Evolutionary conservation across 352 stramenopile species (phyloP), one percentile per base, ranked within the genome.

Genomic region (Globisporangium lucens): DNA sequence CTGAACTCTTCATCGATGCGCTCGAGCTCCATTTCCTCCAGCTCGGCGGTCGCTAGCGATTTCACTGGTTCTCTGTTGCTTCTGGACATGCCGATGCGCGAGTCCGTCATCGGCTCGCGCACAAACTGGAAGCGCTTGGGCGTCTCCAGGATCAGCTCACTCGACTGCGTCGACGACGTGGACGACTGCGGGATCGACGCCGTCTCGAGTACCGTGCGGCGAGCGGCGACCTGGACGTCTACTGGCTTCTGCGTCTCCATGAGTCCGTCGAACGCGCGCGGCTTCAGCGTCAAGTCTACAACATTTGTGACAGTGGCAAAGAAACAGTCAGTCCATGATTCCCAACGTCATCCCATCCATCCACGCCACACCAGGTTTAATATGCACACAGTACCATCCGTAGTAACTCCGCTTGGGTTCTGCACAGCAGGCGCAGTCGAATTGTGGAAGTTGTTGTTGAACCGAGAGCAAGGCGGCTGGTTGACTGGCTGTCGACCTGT

Each of bases 1-100:
- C 81, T 90, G 74, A 93, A 93, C 70, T 93, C 85, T 63, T 93
- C 85, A 67, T 93, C 85, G 60, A 93, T 89, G 59, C 80, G 75
- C 63, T 93, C 85, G 12, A 91, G 69, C 69, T 93, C 83, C 83
- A 93, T 87, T 27, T 74, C 76, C 53, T 92, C 80, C 15, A 91
- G 71, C 65, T 92, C 85, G 15, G 83, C 77, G 20, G 83, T 78
- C 10, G 82, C 85, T 4, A 78, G 83, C 56, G 85, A 93, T 52
- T 72, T 79, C 27, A n/a, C 52, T 12, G 53, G 57, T 22, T 74
- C 72, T 41, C 8, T 74, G 61, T 35, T 67, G 53, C 61, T 66
- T 56, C 67, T 70, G 65, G 77, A 47, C 36, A 65, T 55, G 2
- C 59, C 61, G 30, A 90, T 51, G n/a, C 79, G 85, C 7, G 83